phyloP scores from a whole-genome alignment of 2,329 filamentous ascomycete species.

The Zymoseptoria ardabiliae region DNA sequence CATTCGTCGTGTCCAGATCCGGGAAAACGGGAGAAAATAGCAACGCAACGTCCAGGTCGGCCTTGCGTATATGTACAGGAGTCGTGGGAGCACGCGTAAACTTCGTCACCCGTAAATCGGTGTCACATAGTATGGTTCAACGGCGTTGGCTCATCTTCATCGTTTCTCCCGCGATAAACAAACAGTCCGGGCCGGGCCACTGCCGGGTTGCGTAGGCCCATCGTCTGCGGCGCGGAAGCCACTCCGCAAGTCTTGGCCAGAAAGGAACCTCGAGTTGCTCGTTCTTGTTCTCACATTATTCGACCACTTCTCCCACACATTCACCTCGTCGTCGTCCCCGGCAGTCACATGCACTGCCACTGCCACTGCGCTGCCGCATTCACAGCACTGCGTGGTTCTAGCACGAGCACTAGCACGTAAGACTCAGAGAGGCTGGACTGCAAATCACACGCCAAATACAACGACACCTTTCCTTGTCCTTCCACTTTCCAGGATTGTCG shows the following conservation, averaged over 20 bases:
- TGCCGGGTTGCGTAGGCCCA: background rate
- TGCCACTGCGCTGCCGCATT: background rate
- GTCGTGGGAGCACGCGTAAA: background rate
- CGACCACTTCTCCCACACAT: background rate
- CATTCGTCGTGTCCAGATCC: background rate
- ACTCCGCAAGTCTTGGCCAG: background rate
- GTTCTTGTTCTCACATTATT: background rate
- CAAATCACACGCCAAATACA: background rate
- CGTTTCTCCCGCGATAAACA: background rate
- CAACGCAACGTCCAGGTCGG: background rate
- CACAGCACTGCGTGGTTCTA: background rate
- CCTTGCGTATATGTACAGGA: conserved; percentile 11
- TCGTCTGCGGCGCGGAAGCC: background rate
- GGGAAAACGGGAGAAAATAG: background rate
- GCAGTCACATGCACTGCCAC: background rate
- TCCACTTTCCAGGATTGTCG: background rate
- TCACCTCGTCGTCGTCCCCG: background rate
- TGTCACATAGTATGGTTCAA: background rate
- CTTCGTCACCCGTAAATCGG: background rate
- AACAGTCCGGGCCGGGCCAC: background rate
- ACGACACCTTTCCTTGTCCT: background rate
- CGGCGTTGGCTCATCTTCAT: background rate
- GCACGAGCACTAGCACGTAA: background rate
- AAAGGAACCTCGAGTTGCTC: background rate
- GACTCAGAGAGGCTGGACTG: background rate